A percentile compares a stretch with the other conserved stretches of the same genome.
Conservation (phyloP, 176 grass and related monocot species). For the Lolium multiflorum region DNA sequence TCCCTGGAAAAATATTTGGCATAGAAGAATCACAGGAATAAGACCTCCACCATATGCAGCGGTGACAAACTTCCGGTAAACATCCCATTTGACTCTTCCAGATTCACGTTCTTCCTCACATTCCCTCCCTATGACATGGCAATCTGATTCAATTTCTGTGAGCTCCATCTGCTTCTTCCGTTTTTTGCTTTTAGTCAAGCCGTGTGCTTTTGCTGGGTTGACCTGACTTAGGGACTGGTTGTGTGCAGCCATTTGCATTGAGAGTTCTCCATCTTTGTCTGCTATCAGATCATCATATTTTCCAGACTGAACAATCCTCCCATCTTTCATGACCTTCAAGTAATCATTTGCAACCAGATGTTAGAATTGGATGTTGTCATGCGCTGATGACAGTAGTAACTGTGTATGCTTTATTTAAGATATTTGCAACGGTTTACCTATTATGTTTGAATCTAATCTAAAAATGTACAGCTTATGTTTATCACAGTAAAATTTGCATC, state of each 20-base stretch:
- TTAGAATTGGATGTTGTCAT: background rate
- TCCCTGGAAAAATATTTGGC: slow-evolving; percentile 79
- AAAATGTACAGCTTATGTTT: slow-evolving; percentile 1
- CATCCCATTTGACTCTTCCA: slow-evolving; percentile 79
- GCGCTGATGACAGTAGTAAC: background rate
- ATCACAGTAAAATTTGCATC: background rate
- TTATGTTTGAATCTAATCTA: background rate
- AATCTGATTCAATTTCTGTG: slow-evolving; percentile 51
- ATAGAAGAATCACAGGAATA: slow-evolving; percentile 67
- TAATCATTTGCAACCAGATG: slow-evolving; percentile 22
- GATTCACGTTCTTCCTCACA: slow-evolving; percentile 81
- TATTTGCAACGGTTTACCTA: background rate
- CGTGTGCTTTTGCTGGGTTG: slow-evolving; percentile 50
- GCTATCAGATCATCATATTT: slow-evolving; percentile 79
- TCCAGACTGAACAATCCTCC: slow-evolving; percentile 83
- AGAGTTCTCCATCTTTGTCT: slow-evolving; percentile 65
- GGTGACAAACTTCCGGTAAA: slow-evolving; percentile 81
- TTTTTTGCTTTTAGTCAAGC: slow-evolving; percentile 39
- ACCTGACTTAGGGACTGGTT: slow-evolving; percentile 74
- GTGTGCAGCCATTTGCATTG: slow-evolving; percentile 71
- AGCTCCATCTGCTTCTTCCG: slow-evolving; percentile 51
- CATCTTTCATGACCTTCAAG: slow-evolving; percentile 77
- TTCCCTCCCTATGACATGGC: slow-evolving; percentile 46
- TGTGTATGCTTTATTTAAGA: slow-evolving; percentile 5
- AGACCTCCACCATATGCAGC: slow-evolving; percentile 72